Evolutionary conservation across 352 stramenopile genomes (phyloP), one percentile per base, ranked within the genome.

Genomic region (Phytopythium oedochilum): DNA sequence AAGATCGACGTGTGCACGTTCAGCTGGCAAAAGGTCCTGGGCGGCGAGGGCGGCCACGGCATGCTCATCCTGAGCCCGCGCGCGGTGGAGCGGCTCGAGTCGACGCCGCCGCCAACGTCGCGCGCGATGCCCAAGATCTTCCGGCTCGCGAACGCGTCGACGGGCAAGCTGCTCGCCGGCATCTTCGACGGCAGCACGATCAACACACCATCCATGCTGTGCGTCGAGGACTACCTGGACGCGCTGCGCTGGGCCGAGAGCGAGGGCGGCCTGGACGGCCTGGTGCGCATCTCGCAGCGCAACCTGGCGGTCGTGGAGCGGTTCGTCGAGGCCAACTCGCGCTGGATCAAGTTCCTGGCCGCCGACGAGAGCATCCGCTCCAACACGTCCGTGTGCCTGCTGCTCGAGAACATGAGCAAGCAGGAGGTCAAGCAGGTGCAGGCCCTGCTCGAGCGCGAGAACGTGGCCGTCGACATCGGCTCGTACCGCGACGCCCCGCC

Each of bases 1-100:
- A 99, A 99, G 83, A 91, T 99, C 50, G 97, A 99, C 71, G 94
- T 99, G 50, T 98, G 93, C 53, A 99, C 97, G 57, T 99, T 99
- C 73, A 98, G 93, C 47, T 99, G 97, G 96, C 97, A 99, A 75
- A 99, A 99, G 80, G 97, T 99, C 36, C 82, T 99, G 10, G 97
- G 97, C 26, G 97, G 97, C 38, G 97, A 99, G 78, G 97, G 96
- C 48, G 97, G 78, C 45, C 97, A 99, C 68, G 97, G 97, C 58
- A 88, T 99, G 63, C 73, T 99, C 36, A 97, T 99, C 52, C 62
- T 99, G 36, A 98, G 85, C 55, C 97, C 97, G 1, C 83, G 93
- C 18, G 97, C 97, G 7, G 93, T 99, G 29, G 92, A 99, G 68
- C 89, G 97, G 9, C 86, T 99, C 36, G 97, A 99, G 75, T 90